These are phyloP conservation scores for Alternaria arborescens DNA, from an alignment of 2,329 filamentous ascomycete genomes.

Conservation along the genomic window DNA sequence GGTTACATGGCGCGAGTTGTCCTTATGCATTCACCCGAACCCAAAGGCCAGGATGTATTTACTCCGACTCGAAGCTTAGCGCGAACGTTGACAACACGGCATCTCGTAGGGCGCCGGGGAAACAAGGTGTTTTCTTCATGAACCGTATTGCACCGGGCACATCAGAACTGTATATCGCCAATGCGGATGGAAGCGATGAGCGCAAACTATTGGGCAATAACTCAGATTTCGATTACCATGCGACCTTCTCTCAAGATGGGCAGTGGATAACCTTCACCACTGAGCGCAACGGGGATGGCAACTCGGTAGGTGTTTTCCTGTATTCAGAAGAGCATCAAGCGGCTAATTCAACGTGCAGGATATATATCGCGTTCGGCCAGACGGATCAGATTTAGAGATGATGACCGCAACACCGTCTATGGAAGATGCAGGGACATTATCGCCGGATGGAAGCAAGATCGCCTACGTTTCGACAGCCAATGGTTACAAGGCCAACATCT, in stretches of 20 bases:
- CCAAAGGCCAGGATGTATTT: too few relatives aligned
- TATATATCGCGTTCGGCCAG: too few relatives aligned
- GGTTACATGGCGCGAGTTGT: too few relatives aligned
- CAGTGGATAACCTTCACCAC: neutral
- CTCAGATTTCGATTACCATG: neutral
- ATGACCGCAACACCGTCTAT: too few relatives aligned
- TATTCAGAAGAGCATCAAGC: neutral
- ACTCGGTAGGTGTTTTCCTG: neutral
- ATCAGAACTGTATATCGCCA: neutral
- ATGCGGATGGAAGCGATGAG: neutral
- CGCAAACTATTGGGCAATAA: neutral
- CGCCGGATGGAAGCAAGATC: too few relatives aligned
- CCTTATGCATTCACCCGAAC: too few relatives aligned
- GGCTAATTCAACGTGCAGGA: neutral
- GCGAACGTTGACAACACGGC: too few relatives aligned
- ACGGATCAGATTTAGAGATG: neutral
- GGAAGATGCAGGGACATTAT: too few relatives aligned
- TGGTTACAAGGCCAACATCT: neutral
- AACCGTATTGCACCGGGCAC: neutral
- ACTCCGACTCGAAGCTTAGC: too few relatives aligned
- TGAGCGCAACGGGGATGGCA: neutral
- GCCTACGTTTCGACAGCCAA: too few relatives aligned
- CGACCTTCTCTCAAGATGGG: neutral
- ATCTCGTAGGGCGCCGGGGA: too few relatives aligned
- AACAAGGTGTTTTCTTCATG: neutral